Evolutionary conservation across 2,329 filamentous ascomycete genomes (phyloP).

Genomic region (Coniochaeta prunicola): DNA sequence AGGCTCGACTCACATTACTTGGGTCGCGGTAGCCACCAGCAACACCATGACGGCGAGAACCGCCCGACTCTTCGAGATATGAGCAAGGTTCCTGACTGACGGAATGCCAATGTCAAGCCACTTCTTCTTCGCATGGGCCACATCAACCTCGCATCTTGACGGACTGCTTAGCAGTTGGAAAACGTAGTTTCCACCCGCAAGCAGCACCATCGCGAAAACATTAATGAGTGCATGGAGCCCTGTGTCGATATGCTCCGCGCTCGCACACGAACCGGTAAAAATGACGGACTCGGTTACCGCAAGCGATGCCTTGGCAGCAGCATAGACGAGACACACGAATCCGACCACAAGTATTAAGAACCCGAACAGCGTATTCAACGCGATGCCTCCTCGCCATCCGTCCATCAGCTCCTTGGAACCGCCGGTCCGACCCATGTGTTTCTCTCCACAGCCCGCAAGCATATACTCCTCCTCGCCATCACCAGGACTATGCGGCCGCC

Average conservation of each 20-base stretch:
- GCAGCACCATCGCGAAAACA: constrained; percentile 31
- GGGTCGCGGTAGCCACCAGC: constrained; percentile 32
- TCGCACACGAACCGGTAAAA: constrained; percentile 28
- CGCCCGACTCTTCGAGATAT: constrained; percentile 33
- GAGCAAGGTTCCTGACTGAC: constrained; percentile 39
- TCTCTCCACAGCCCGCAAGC: constrained; percentile 7
- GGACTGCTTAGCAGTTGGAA: constrained; percentile 49
- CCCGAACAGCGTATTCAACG: constrained; percentile 33
- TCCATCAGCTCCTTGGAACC: constrained; percentile 21
- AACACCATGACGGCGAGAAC: constrained; percentile 31
- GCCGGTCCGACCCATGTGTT: constrained; percentile 5
- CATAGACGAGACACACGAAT: constrained; percentile 27
- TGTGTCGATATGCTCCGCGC: constrained; percentile 27
- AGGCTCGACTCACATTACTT: constrained; percentile 37
- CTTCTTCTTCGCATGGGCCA: constrained; percentile 33
- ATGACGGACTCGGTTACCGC: constrained; percentile 28
- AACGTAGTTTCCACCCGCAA: constrained; percentile 44
- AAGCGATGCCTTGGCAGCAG: constrained; percentile 22
- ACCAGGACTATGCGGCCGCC: neutral
- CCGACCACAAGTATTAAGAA: constrained; percentile 28
- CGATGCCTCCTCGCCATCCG: constrained; percentile 42
- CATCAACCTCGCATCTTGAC: constrained; percentile 38
- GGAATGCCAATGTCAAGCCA: constrained; percentile 50
- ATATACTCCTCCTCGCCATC: constrained; percentile 11
- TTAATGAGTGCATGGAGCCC: constrained; percentile 38